These are phyloP conservation scores for Geranium rotundifolium DNA, from an alignment of 345 rosid species.

Conservation along the genomic window DNA sequence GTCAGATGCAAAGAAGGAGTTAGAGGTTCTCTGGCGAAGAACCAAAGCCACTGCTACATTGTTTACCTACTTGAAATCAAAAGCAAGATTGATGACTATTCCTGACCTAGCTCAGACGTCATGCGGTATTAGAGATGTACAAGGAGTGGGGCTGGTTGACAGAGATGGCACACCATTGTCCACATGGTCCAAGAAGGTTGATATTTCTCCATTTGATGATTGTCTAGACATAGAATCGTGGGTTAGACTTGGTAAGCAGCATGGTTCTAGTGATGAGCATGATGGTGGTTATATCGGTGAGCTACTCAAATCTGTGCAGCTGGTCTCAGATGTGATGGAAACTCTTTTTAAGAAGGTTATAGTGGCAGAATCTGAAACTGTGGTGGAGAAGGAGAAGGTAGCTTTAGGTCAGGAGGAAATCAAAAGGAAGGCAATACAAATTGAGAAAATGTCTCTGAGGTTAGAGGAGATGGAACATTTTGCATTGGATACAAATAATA, in stretches of 20 bases:
- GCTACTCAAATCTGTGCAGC: constrained; percentile 49
- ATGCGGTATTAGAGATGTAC: constrained; percentile 39
- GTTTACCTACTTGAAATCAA: constrained; percentile 58
- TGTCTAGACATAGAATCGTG: constrained; percentile 34
- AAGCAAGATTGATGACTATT: constrained; percentile 48
- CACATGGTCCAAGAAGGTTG: constrained; percentile 37
- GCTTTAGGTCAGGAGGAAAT: constrained; percentile 55
- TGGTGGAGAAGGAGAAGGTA: constrained; percentile 60
- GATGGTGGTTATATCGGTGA: constrained; percentile 50
- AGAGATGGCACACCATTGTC: constrained; percentile 36
- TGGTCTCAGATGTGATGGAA: constrained; percentile 62
- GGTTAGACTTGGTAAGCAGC: constrained; percentile 30
- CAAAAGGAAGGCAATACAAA: constrained; percentile 48
- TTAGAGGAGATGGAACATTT: constrained; percentile 69
- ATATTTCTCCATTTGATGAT: constrained; percentile 30
- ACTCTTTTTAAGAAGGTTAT: constrained; percentile 61
- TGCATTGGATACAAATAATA: constrained; percentile 47
- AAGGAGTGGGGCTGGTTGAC: constrained; percentile 45
- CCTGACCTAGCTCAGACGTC: constrained; percentile 51
- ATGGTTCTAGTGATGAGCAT: constrained; percentile 33
- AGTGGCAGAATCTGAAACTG: constrained; percentile 70
- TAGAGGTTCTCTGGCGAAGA: constrained; percentile 54
- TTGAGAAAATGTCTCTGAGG: constrained; percentile 56
- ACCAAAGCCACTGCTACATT: constrained; percentile 48
- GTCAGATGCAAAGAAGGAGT: constrained; percentile 51